phyloP scores from a whole-genome alignment of 768 basidiomycete species.

The Daedalea quercina region DNA sequence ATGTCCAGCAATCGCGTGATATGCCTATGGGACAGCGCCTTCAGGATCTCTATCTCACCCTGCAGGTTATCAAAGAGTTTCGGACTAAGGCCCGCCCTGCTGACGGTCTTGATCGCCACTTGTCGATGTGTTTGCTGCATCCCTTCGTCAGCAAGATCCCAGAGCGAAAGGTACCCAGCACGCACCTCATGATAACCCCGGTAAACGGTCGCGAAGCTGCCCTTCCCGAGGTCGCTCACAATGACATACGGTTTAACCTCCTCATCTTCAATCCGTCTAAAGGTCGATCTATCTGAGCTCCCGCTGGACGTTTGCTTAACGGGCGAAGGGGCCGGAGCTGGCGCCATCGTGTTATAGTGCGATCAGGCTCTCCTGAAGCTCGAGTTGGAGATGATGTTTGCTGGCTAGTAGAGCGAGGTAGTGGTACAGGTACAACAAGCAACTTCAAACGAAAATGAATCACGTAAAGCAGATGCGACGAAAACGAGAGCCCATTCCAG shows the following conservation, averaged over 20 bases:
- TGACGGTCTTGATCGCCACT: slow-evolving; percentile 94
- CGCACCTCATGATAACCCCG: slow-evolving; percentile 87
- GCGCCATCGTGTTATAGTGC: slow-evolving; percentile 12
- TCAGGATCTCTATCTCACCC: slow-evolving; percentile 95
- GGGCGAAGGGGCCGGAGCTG: slow-evolving; percentile 13
- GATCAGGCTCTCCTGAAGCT: too few species aligned
- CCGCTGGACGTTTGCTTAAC: slow-evolving; percentile 15
- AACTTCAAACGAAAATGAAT: too few species aligned
- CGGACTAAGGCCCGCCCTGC: slow-evolving; percentile 76
- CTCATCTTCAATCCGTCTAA: slow-evolving; percentile 45
- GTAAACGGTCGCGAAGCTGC: slow-evolving; percentile 95
- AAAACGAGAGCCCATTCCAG: too few species aligned
- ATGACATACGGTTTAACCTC: slow-evolving; percentile 76
- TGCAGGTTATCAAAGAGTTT: slow-evolving; percentile 98
- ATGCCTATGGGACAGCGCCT: slow-evolving; percentile 86
- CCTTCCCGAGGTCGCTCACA: slow-evolving; percentile 73
- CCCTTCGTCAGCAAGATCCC: background rate
- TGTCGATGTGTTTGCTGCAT: slow-evolving; percentile 65
- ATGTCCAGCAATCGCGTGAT: slow-evolving; percentile 92
- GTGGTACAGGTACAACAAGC: background rate
- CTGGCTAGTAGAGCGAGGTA: too few species aligned
- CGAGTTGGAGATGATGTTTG: too few species aligned
- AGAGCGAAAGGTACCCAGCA: background rate
- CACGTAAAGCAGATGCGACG: too few species aligned
- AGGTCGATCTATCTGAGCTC: slow-evolving; percentile 8